phyloP scores from a whole-genome alignment of 371 early-diverging fungal genomes.

The Mucor sp. region DNA sequence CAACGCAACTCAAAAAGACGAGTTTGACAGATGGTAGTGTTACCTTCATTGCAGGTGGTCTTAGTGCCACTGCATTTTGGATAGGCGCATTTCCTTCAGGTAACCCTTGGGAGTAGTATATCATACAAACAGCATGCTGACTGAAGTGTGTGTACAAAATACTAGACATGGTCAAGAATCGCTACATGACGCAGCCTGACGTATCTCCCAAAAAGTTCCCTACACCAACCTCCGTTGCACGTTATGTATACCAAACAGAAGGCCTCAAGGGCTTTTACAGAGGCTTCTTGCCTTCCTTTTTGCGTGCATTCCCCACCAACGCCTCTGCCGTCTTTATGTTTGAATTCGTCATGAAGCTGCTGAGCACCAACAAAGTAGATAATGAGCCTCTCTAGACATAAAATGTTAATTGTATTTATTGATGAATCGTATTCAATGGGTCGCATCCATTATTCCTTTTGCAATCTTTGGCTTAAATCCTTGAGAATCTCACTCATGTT shows the following conservation, averaged over 20 bases:
- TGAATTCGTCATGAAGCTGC: conserved; percentile 63
- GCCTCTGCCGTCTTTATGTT: conserved; percentile 84
- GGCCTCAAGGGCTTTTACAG: conserved; percentile 77
- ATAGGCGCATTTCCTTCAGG: conserved; percentile 82
- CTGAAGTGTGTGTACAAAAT: no score
- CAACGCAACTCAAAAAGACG: conserved; percentile 45
- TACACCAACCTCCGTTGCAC: conserved; percentile 51
- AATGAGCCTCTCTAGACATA: conserved; percentile 4
- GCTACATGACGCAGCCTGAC: conserved; percentile 91
- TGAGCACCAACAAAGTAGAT: conserved; percentile 16
- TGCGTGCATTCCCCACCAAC: conserved; percentile 92
- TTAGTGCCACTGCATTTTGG: conserved; percentile 93
- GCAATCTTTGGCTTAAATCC: neutral
- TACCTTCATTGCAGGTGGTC: conserved; percentile 87
- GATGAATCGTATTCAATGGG: neutral
- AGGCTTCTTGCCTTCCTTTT: conserved; percentile 85
- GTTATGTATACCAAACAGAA: conserved; percentile 62
- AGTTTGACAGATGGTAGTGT: conserved; percentile 59
- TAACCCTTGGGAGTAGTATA: conserved; percentile 16
- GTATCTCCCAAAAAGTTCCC: conserved; percentile 66
- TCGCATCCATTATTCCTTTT: neutral
- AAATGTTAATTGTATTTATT: neutral
- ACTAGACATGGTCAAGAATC: conserved; percentile 91
- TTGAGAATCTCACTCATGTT: neutral
- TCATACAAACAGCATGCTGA: neutral